Conservation (phyloP, 495 filamentous ascomycete species). For the Letharia columbiana region DNA sequence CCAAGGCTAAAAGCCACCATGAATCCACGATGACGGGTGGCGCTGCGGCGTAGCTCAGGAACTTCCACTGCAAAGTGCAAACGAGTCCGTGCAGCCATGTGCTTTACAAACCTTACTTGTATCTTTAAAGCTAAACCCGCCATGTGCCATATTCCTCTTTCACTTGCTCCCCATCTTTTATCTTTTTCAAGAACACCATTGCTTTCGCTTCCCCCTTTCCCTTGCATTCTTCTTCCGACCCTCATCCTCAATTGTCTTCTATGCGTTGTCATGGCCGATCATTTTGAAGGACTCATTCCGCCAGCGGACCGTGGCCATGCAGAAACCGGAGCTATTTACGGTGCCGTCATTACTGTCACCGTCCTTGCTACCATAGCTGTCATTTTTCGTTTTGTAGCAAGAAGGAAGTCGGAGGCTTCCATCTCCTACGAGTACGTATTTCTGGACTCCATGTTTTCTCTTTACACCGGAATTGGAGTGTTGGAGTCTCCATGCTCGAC, state of each 20-base stretch:
- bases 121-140: not conserved
- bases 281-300: not conserved
- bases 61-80: not conserved
- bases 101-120: not conserved
- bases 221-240: not conserved
- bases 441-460: not conserved
- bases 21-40: not conserved
- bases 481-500: not conserved
- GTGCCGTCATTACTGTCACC: conserved; percentile 3
- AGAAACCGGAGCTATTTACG: not conserved
- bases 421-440: conserved; percentile 9
- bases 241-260: not conserved
- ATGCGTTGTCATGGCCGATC: not conserved
- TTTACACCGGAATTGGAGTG: not conserved
- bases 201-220: not conserved
- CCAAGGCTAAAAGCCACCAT: not conserved
- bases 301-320: conserved; percentile 1
- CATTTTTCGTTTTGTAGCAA: conserved; percentile 15
- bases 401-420: conserved; percentile 3
- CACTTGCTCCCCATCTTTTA: not conserved
- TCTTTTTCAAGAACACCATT: not conserved
- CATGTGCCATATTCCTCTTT: no score
- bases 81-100: not conserved
- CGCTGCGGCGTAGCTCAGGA: not conserved
- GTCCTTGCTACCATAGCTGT: conserved; percentile 14